phyloP scores from a whole-genome alignment of 1,284 basidiomycete species.

The Microstroma glucosiphilum region DNA sequence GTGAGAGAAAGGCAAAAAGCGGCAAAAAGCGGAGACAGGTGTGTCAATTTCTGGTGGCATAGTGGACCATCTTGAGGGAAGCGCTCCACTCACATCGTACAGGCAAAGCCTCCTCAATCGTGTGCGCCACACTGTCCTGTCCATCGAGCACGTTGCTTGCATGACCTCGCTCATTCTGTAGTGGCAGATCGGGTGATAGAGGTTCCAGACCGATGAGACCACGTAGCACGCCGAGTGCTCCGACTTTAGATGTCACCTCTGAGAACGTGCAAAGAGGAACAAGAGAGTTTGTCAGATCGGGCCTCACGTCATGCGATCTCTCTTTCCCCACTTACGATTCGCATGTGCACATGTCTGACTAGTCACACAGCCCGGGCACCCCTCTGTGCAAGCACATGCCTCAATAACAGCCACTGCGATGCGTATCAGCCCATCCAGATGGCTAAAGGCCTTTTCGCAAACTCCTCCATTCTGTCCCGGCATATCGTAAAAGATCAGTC shows the following conservation, averaged over 20 bases:
- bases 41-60: too few species aligned
- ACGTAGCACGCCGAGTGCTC: constrained; percentile 42
- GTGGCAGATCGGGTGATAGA: constrained; percentile 28
- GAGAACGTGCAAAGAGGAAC: too few species aligned
- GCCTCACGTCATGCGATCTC: too few species aligned
- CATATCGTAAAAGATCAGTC: constrained; percentile 76
- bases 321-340: constrained; percentile 14
- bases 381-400: constrained; percentile 64
- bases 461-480: constrained; percentile 67
- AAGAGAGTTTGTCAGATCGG: too few species aligned
- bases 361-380: constrained; percentile 66
- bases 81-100: too few species aligned
- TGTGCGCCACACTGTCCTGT: too few species aligned
- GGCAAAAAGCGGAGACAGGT: too few species aligned
- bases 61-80: too few species aligned
- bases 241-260: constrained; percentile 43
- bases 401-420: constrained; percentile 65
- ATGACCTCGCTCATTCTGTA: neutral
- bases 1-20: too few species aligned
- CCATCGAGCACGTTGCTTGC: too few species aligned
- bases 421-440: constrained; percentile 62
- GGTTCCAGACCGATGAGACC: constrained; percentile 40
- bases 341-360: constrained; percentile 31
- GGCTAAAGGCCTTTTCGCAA: constrained; percentile 74
- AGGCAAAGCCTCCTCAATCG: too few species aligned